Evolutionary conservation across 228 moss, liverwort and hornwort species (phyloP).

Genomic region (Sphagnum magellanicum): DNA sequence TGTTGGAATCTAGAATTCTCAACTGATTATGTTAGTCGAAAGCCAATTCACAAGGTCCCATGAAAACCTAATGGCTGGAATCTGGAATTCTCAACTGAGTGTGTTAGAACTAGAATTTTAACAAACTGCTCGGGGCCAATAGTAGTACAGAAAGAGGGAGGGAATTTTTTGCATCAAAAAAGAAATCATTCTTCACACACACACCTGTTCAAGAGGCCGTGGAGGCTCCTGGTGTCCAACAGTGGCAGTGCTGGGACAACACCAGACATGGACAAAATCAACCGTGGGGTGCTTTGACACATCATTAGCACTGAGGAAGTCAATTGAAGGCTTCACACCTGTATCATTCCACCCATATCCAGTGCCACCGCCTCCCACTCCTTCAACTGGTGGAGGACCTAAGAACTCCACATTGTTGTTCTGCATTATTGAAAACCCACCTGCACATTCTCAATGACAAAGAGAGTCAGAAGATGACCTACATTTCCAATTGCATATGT

Average conservation of each 20-base stretch:
- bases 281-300: constrained; percentile 43
- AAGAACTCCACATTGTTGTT: constrained; percentile 44
- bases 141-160: not conserved
- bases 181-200: not conserved
- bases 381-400: constrained; percentile 74
- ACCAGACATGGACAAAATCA: constrained; percentile 82
- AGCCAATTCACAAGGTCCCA: not conserved
- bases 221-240: constrained; percentile 85
- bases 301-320: constrained; percentile 29
- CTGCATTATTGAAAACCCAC: constrained; percentile 37
- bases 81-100: too few species aligned
- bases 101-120: too few species aligned
- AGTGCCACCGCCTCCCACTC: constrained; percentile 81
- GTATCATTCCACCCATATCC: constrained; percentile 77
- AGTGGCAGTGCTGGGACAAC: constrained; percentile 77
- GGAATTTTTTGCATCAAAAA: not conserved
- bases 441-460: not conserved
- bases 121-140: too few species aligned
- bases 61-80: not conserved
- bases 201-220: constrained; percentile 67
- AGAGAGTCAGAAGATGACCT: too few species aligned
- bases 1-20: too few species aligned
- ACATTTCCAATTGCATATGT: too few species aligned
- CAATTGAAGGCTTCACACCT: constrained; percentile 6
- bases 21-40: too few species aligned